Evolutionary conservation across 2,329 filamentous ascomycete species (phyloP).

Genomic region (Talaromyces albobiverticillius): DNA sequence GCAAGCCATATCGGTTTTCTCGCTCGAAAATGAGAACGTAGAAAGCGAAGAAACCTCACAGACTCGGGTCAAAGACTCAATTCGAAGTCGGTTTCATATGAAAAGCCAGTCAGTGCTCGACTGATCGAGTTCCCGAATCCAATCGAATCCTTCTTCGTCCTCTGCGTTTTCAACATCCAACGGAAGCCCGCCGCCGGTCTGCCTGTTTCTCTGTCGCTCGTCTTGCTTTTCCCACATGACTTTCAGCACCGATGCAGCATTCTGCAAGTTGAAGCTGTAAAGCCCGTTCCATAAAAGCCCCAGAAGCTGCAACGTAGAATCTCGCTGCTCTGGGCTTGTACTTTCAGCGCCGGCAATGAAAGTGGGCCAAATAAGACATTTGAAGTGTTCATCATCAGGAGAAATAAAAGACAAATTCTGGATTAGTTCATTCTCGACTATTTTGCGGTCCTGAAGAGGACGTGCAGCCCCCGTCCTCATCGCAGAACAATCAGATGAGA

Average conservation of each 20-base stretch:
- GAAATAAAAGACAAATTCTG: slow-evolving; percentile 35
- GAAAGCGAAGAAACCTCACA: too few species aligned
- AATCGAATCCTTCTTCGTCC: slow-evolving; percentile 35
- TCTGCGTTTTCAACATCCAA: neutral
- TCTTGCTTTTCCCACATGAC: slow-evolving; percentile 41
- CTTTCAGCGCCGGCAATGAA: slow-evolving; percentile 45
- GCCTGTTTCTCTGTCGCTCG: slow-evolving; percentile 20
- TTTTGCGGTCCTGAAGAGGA: neutral
- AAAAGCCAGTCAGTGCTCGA: slow-evolving; percentile 41
- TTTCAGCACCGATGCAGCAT: slow-evolving; percentile 38
- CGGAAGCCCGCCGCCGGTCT: neutral
- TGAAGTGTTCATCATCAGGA: slow-evolving; percentile 37
- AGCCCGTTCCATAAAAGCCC: slow-evolving; percentile 33
- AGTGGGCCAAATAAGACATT: slow-evolving; percentile 43
- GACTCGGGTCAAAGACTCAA: too few species aligned
- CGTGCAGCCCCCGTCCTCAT: neutral
- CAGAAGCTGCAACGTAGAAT: slow-evolving; percentile 32
- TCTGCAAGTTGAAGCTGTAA: slow-evolving; percentile 38
- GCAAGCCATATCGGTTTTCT: too few species aligned
- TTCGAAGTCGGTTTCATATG: slow-evolving; percentile 26
- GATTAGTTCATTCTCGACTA: slow-evolving; percentile 31
- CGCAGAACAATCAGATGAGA: slow-evolving; percentile 2
- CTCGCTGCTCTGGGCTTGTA: slow-evolving; percentile 28
- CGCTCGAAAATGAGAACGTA: neutral
- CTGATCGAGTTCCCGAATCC: slow-evolving; percentile 39